These are phyloP conservation scores for Solanum clarkiae DNA, from an alignment of 257 asterid genomes.

Conservation along the genomic window DNA sequence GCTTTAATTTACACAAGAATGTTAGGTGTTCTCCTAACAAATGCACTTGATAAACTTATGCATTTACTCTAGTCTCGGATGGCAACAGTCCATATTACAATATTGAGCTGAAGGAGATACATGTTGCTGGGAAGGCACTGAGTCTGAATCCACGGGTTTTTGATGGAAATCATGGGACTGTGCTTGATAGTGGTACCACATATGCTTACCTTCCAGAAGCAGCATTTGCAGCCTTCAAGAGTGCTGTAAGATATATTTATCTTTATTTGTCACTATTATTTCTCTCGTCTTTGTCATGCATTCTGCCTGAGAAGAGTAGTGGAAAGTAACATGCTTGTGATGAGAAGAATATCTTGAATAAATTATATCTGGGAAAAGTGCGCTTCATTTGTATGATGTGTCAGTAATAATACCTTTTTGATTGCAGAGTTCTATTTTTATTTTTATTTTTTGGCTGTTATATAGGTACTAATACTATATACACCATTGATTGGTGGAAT, in stretches of 20 bases:
- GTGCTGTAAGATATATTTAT: slow-evolving; percentile 57
- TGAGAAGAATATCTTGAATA: background rate
- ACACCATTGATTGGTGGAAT: background rate
- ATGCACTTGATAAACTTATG: slow-evolving; percentile 84
- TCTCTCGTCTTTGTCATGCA: background rate
- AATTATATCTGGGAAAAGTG: background rate
- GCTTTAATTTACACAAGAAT: slow-evolving; percentile 19
- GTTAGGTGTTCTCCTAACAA: slow-evolving; percentile 80
- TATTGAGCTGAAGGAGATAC: slow-evolving; percentile 87
- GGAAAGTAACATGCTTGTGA: background rate
- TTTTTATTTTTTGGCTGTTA: background rate
- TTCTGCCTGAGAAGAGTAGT: background rate
- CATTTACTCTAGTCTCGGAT: slow-evolving; percentile 99
- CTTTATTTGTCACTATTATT: background rate
- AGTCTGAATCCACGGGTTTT: slow-evolving; percentile 47
- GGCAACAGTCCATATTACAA: slow-evolving; percentile 99
- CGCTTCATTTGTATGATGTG: background rate
- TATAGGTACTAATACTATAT: background rate
- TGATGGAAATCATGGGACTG: slow-evolving; percentile 88
- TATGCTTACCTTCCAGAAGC: slow-evolving; percentile 91
- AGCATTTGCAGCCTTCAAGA: slow-evolving; percentile 75
- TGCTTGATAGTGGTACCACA: slow-evolving; percentile 96
- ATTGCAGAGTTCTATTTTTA: background rate
- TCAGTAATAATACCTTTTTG: background rate
- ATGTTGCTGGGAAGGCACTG: slow-evolving; percentile 91